Evolutionary conservation across 192 early-diverging fungal genomes (phyloP), one percentile per base, ranked within the genome.

Genomic region (Backusella mclennaniae): DNA sequence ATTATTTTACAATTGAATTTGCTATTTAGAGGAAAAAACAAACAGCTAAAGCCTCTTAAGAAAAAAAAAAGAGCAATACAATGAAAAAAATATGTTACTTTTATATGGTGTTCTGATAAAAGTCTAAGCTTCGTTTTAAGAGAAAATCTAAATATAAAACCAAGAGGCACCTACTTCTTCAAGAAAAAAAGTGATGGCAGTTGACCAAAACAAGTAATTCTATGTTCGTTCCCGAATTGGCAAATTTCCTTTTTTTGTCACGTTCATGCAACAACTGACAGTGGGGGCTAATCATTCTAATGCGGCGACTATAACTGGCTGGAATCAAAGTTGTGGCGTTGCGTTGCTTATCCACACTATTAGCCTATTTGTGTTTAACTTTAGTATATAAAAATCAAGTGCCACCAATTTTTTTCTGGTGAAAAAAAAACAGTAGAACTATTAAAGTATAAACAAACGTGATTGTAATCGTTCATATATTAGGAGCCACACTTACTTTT

Each of bases 121-220:
- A 3, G 26, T 63, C 56, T 14, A 26, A 29, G 21, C 21, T 23
- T 63, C 3, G 26, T 2, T 29, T 29, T 63, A 29, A 29, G 23
- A 49, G 46, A 49, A 29, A 63, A 63, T 63, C 56, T 63, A 63
- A 63, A 63, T 63, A 63, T 63, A 63, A 39, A 39, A 63, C 23
- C 19, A 29, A 63, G 56, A 63, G 56, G 56, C 56, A 63, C 56
- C 26, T 26, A 63, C 11, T 63, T 59, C 9, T 59, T 63, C 56
- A 29, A 63, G 53, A 59, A 63, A 29, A 23, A 63, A 29, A 63
- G 1, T 29, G 56, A 63, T 63, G 56, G 1, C 56, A 63, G 11
- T 63, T 63, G 19, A 14, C 56, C 21, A 63, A 63, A 63, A 26
- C 8, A 26, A 29, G 56, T 12, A 29, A 63, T 63, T 63, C 4